These are phyloP conservation scores for Coniochaeta sp. DNA, from an alignment of 2,329 filamentous ascomycete genomes.

Conservation along the genomic window DNA sequence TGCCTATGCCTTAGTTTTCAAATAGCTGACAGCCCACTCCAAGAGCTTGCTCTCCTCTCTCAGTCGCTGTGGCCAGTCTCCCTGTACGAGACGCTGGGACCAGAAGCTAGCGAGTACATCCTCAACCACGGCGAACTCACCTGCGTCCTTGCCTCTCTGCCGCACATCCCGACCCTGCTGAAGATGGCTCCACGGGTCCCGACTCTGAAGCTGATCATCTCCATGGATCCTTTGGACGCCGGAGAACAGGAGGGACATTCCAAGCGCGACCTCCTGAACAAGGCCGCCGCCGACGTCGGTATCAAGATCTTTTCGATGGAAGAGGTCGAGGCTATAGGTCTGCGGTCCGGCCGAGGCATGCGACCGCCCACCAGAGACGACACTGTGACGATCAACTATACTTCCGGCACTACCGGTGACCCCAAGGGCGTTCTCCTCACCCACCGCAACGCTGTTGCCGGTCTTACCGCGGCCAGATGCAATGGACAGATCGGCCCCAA, in stretches of 20 bases:
- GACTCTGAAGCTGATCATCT: constrained; percentile 78
- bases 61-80: constrained; percentile 87
- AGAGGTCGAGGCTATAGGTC: constrained; percentile 77
- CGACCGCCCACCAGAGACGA: constrained; percentile 68
- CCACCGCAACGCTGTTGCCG: constrained; percentile 73
- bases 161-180: constrained; percentile 73
- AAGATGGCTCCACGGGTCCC: constrained; percentile 73
- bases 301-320: constrained; percentile 71
- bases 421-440: constrained; percentile 81
- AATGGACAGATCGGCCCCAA: constrained; percentile 38
- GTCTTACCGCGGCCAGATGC: constrained; percentile 53
- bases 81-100: constrained; percentile 91
- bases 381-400: constrained; percentile 85
- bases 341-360: constrained; percentile 58
- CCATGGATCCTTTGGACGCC: constrained; percentile 71
- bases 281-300: constrained; percentile 65
- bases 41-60: constrained; percentile 79
- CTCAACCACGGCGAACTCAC: constrained; percentile 78
- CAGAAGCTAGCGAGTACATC: constrained; percentile 89
- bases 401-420: constrained; percentile 74
- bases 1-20: neutral
- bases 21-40: neutral
- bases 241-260: constrained; percentile 71
- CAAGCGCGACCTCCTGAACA: constrained; percentile 71
- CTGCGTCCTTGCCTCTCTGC: constrained; percentile 70